A percentile compares a stretch with the other conserved stretches of the same genome.
phyloP scores from a whole-genome alignment of 78 protist genomes.

The Polysphondylium violaceum region DNA sequence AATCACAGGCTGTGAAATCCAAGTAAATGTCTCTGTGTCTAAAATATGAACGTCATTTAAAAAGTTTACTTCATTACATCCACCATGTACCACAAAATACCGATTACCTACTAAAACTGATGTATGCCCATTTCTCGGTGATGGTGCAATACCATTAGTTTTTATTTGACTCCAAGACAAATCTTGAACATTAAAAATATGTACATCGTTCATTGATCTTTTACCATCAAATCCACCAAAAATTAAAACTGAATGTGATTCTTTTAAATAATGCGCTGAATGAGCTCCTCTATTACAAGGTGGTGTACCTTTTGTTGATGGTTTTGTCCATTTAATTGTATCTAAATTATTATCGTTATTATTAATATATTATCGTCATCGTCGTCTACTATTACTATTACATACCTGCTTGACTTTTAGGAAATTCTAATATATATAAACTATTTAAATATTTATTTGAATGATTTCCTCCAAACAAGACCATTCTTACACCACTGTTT shows the following conservation, averaged over 20 bases:
- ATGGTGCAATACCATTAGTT: constrained; percentile 45
- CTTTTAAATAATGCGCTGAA: constrained; percentile 9
- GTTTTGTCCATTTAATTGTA: constrained; percentile 69
- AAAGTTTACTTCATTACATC: constrained; percentile 26
- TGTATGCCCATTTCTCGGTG: constrained; percentile 54
- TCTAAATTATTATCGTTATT: too few relatives aligned
- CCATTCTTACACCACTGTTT: neutral
- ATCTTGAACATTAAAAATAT: constrained; percentile 7
- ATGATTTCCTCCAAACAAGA: constrained; percentile 54
- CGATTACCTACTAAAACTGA: constrained; percentile 13
- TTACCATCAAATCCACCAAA: constrained; percentile 76
- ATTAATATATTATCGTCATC: too few relatives aligned
- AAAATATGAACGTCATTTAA: constrained; percentile 55
- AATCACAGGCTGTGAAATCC: constrained; percentile 39
- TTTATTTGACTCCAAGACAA: constrained; percentile 3
- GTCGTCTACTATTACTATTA: too few relatives aligned
- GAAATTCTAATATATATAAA: constrained; percentile 52
- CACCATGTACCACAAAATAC: constrained; percentile 55
- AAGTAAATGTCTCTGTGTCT: constrained; percentile 23
- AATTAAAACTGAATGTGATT: constrained; percentile 9
- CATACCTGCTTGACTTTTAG: constrained; percentile 35
- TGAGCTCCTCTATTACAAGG: constrained; percentile 34
- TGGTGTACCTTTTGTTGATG: constrained; percentile 30
- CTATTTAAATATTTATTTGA: constrained; percentile 55
- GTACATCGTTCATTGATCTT: constrained; percentile 40